Evolutionary conservation across 108 stramenopile species (phyloP), one percentile per base, ranked within the genome.

Genomic region (Nitzschia sp.): DNA sequence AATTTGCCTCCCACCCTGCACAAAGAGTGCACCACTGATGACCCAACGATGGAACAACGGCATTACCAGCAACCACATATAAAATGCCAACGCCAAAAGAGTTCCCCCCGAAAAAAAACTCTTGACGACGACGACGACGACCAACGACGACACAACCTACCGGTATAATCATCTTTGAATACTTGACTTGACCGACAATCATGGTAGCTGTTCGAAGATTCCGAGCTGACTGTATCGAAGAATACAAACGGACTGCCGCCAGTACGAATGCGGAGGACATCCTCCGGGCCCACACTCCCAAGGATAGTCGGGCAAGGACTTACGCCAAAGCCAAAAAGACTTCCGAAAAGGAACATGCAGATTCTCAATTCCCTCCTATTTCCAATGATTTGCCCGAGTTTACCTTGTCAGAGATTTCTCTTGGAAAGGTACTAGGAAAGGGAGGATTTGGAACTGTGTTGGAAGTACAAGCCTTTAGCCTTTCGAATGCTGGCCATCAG

Each of bases 381-480:
- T 10, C 43, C 10, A 12, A 43, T 43, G 10, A 43, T 10, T 12
- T 43, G 9, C 59, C 59, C 10, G 41, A 42, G 17, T 67, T 73
- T 41, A 15, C 51, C 2, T 6, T 53, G 51, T 40, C 57, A 21
- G 71, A 72, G 48, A 21, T 72, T 8, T 24, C 20, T 2, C 7
- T 8, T 9, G 71, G 71, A 6, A 55, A 41, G 17, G 25, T 22
- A 11, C 43, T 72, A 15, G 71, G 71, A 42, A 63, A 50, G 10
- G 71, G 71, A 56, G 51, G 50, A 7, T 72, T 72, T 44, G 41
- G 71, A 44, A 40, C 63, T 3, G 71, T 72, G 6, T 20, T 26
- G 12, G 71, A 72, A 48, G 39, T 72, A 7, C 10, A 20, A 17
- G 62, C 44, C 15, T 19, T 72, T 19, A 9, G 15, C n/a, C 21